A percentile compares a stretch with the other conserved stretches of the same genome.
Evolutionary conservation across 306 rosid genomes (phyloP).

Genomic region (Boehmeria nivea): DNA sequence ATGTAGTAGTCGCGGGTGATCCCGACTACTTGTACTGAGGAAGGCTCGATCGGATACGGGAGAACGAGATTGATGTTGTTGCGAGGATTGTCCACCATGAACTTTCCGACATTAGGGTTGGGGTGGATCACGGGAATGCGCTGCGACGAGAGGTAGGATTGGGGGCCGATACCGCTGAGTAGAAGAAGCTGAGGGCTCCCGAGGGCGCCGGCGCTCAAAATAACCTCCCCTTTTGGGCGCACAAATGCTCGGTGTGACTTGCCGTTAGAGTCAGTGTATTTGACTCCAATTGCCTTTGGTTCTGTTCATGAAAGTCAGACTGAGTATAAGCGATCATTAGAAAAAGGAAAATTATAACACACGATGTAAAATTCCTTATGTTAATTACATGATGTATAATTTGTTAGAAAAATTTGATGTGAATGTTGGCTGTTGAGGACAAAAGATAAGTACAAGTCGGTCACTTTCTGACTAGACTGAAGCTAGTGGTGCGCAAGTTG

Average conservation of each 20-base stretch:
- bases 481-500: too few relatives aligned
- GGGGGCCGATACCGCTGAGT: constrained; percentile 18
- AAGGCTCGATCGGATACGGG: neutral
- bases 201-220: constrained; percentile 19
- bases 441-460: too few relatives aligned
- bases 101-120: constrained; percentile 14
- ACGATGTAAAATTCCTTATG: too few relatives aligned
- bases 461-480: too few relatives aligned
- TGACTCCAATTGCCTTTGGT: too few relatives aligned
- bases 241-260: too few relatives aligned
- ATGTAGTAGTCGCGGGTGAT: neutral
- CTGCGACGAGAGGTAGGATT: constrained; percentile 12
- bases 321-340: too few relatives aligned
- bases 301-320: too few relatives aligned
- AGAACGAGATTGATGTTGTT: neutral
- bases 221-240: constrained; percentile 22
- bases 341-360: too few relatives aligned
- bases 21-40: neutral
- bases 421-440: too few relatives aligned
- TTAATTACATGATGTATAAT: too few relatives aligned
- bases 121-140: constrained; percentile 1
- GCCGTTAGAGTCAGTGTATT: constrained; percentile 15
- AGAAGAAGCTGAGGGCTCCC: constrained; percentile 32
- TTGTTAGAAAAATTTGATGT: too few relatives aligned
- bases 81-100: constrained; percentile 16